Base-by-base conservation (phyloP, 2,329 filamentous ascomycete species). In the Microdochium paspali region DNA sequence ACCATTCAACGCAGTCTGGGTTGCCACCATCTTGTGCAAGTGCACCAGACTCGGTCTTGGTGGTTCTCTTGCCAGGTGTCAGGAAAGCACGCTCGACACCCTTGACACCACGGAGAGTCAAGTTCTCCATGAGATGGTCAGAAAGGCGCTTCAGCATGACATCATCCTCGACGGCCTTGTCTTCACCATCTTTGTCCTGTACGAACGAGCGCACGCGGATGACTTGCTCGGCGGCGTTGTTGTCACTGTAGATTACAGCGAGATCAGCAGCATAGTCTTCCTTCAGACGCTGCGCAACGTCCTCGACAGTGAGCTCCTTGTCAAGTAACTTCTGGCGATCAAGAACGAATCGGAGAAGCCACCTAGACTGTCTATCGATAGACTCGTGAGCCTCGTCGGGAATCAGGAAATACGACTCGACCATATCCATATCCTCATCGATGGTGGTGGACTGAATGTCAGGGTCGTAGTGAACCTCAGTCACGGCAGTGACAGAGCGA, bases 391-490 rank as follows among this genome's bases (percentile, higher is more conserved):
- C 71, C 39, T 94, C 88, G 54, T 95, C 90, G 0, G 89, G 88
- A 61, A 97, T 87, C 63, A 97, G 82, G 70, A 91, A 97, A 73
- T 95, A 96, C 0, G 91, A 95, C 56, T 96, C 90, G 6, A 98
- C 87, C 80, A 97, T 94, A 60, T 97, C 93, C 51, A 79, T 69
- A 72, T 98, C 93, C 48, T 87, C 87, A 30, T 85, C 78, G 57
- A 98, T 95, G 54, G 83, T 86, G 0, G 94, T 98, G 25, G 79
- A 75, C 57, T 87, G 81, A 50, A 96, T 84, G 50, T 94, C 86
- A 1, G 93, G 93, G 63, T 98, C 93, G 59, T 97, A 97, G 76
- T 95, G 96, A 50, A 98, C 91, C 66, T 98, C 94, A 1, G 90
- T 95, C 44, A 88, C 80, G 42, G 91, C 85, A 0, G 90, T 95